Evolutionary conservation across 2,329 filamentous ascomycete species (phyloP).

Genomic region (Aspergillus transmontanensis): DNA sequence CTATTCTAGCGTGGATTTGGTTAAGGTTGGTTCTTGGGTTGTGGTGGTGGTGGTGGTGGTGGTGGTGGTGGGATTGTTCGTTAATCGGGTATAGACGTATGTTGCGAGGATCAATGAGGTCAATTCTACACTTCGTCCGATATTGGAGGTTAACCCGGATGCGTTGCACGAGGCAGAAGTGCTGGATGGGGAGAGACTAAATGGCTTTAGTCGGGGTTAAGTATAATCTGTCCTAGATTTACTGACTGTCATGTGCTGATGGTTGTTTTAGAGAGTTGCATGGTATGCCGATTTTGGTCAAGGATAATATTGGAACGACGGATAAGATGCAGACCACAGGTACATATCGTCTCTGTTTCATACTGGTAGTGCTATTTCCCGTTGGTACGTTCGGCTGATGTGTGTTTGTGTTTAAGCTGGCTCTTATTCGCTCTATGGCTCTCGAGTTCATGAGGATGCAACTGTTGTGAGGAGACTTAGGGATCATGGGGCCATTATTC

Average conservation of each 20-base stretch:
- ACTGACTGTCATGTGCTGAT: background rate
- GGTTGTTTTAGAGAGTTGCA: slow-evolving; percentile 55
- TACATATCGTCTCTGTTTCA: slow-evolving; percentile 9
- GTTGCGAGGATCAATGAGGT: slow-evolving; percentile 54
- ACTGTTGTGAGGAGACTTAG: slow-evolving; percentile 63
- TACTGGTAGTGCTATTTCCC: background rate
- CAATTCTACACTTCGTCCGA: slow-evolving; percentile 54
- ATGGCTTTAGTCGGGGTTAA: slow-evolving; percentile 51
- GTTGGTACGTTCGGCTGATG: background rate
- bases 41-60: background rate
- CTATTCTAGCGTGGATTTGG: slow-evolving; percentile 62
- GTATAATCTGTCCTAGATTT: background rate
- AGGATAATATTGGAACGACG: slow-evolving; percentile 67
- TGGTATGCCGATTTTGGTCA: slow-evolving; percentile 67
- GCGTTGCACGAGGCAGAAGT: slow-evolving; percentile 51
- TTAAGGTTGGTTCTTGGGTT: slow-evolving; percentile 36
- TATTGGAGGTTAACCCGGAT: slow-evolving; percentile 60
- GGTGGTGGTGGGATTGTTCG: background rate
- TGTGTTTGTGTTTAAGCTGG: slow-evolving; percentile 47
- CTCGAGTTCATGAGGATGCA: slow-evolving; percentile 59
- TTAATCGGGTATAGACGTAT: slow-evolving; percentile 47
- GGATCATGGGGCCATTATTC: slow-evolving; percentile 62
- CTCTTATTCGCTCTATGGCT: slow-evolving; percentile 64
- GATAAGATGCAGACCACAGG: slow-evolving; percentile 65
- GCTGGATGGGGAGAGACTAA: slow-evolving; percentile 52